These are phyloP conservation scores for Jamesozyma lodderae DNA, from an alignment of 805 yeast genomes.

Conservation along the genomic window DNA sequence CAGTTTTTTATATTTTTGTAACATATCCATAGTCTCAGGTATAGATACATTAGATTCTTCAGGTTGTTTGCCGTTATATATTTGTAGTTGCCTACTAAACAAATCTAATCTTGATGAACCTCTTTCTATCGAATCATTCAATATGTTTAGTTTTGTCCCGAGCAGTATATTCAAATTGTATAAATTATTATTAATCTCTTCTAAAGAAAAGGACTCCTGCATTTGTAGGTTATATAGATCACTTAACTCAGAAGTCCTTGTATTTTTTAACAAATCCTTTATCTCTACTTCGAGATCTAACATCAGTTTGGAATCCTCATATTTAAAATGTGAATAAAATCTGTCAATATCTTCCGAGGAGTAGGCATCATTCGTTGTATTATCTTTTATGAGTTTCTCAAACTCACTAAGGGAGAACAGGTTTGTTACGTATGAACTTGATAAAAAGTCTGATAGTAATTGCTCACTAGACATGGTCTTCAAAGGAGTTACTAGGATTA, in stretches of 20 bases:
- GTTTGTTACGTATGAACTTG: background rate
- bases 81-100: constrained; percentile 5
- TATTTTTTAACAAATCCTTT: constrained; percentile 38
- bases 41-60: background rate
- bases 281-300: constrained; percentile 44
- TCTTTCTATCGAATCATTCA: constrained; percentile 7
- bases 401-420: background rate
- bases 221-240: constrained; percentile 9
- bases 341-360: background rate
- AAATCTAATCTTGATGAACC: constrained; percentile 4
- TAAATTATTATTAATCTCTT: constrained; percentile 14
- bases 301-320: background rate
- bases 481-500: too few species aligned
- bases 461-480: background rate
- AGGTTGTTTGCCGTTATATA: background rate
- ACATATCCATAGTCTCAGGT: background rate
- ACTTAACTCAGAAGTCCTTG: constrained; percentile 8
- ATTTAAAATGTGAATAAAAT: background rate
- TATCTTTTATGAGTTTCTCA: background rate
- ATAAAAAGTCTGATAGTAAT: background rate
- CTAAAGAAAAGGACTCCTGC: constrained; percentile 13
- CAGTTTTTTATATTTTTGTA: constrained; percentile 1
- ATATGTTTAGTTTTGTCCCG: constrained; percentile 6
- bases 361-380: background rate
- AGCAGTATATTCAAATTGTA: constrained; percentile 13